These are phyloP conservation scores for Xylaria bambusicola DNA, from an alignment of 495 filamentous ascomycete species.

Conservation along the genomic window DNA sequence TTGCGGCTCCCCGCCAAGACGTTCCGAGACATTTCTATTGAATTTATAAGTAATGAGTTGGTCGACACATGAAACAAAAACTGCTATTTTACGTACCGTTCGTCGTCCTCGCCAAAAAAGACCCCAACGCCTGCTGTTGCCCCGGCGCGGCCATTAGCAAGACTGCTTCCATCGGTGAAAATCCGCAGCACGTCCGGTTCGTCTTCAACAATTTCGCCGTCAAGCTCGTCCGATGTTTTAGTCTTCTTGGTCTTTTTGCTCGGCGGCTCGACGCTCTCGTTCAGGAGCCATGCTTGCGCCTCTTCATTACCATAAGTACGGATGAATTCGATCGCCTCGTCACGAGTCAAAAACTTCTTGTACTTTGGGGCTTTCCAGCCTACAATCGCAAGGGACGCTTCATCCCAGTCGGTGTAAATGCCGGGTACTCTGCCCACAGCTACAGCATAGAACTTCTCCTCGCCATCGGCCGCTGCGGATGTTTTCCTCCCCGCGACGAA, in stretches of 20 bases:
- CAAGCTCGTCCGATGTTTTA: constrained; percentile 26
- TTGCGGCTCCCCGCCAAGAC: constrained; percentile 70
- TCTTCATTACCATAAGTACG: constrained; percentile 44
- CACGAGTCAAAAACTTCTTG: constrained; percentile 73
- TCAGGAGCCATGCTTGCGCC: constrained; percentile 61
- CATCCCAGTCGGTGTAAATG: constrained; percentile 86
- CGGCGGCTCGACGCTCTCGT: constrained; percentile 29
- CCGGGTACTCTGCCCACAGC: constrained; percentile 78
- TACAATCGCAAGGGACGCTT: constrained; percentile 72
- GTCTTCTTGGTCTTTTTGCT: constrained; percentile 34
- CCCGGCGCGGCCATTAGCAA: constrained; percentile 70
- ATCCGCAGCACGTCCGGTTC: constrained; percentile 64
- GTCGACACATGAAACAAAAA: not conserved
- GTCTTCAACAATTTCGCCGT: constrained; percentile 38
- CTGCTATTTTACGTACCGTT: constrained; percentile 56
- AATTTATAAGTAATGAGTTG: constrained; percentile 23
- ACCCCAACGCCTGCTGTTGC: constrained; percentile 86
- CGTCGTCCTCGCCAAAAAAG: constrained; percentile 75
- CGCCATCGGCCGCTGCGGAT: constrained; percentile 27
- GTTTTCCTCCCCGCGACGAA: constrained; percentile 67
- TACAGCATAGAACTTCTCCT: constrained; percentile 74
- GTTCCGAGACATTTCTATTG: constrained; percentile 82
- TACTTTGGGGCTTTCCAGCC: constrained; percentile 79
- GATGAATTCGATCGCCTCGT: constrained; percentile 66
- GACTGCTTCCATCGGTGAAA: constrained; percentile 86